Percentiles rank a stretch among this genome's conserved stretches.
Conservation (phyloP, 2,329 filamentous ascomycete species). For the Coniochaeta sp. region DNA sequence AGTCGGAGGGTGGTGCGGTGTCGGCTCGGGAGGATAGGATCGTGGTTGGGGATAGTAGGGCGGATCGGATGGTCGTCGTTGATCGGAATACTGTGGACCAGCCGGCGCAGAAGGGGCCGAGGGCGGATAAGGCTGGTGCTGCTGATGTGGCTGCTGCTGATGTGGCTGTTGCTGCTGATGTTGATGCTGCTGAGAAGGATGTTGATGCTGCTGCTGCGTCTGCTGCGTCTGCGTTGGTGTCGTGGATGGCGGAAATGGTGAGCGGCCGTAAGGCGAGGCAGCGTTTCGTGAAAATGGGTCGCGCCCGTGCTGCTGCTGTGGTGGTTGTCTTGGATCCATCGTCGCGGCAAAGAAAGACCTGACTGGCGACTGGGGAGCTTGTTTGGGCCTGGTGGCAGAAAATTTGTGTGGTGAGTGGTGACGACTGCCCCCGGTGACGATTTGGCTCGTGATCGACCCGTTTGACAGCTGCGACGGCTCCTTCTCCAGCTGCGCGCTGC, state of each 20-base stretch:
- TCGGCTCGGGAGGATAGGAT: constrained; percentile 22
- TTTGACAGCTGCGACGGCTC: too few relatives aligned
- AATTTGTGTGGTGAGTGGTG: constrained; percentile 6
- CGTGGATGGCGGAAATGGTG: constrained; percentile 17
- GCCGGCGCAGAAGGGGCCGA: constrained; percentile 15
- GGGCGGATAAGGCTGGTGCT: constrained; percentile 11
- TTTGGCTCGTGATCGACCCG: too few relatives aligned
- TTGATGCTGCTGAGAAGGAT: constrained; percentile 6
- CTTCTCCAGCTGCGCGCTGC: too few relatives aligned
- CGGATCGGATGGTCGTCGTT: constrained; percentile 33
- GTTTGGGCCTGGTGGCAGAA: neutral
- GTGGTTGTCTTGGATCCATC: constrained; percentile 28
- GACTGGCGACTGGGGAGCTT: too few relatives aligned
- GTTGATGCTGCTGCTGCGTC: constrained; percentile 3
- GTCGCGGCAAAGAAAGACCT: constrained; percentile 5
- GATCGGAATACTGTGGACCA: constrained; percentile 19
- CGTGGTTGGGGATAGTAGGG: constrained; percentile 30
- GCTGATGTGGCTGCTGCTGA: constrained; percentile 8
- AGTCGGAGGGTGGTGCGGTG: constrained; percentile 19
- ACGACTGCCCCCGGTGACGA: too few relatives aligned
- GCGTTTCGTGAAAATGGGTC: constrained; percentile 23
- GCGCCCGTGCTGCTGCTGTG: constrained; percentile 21
- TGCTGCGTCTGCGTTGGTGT: constrained; percentile 10
- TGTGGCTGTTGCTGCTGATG: constrained; percentile 4
- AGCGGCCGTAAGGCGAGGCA: constrained; percentile 23